A percentile compares a stretch with the other conserved stretches of the same genome.
Evolutionary conservation across 176 grass and related monocot genomes (phyloP).

Genomic region (Bromus sterilis): DNA sequence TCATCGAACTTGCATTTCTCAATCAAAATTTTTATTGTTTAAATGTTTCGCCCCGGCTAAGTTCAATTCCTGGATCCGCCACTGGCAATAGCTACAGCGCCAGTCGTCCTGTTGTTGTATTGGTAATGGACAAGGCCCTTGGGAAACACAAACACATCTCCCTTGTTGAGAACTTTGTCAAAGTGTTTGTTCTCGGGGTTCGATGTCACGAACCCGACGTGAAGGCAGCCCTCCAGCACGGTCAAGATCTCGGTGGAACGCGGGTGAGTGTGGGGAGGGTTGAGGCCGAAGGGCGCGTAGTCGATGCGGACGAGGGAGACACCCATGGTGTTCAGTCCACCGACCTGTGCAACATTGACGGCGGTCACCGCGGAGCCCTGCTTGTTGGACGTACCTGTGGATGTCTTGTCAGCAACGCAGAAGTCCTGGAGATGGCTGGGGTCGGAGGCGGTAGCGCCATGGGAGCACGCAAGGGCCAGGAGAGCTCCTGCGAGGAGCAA

Average conservation of each 20-base stretch:
- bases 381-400: conserved; percentile 11
- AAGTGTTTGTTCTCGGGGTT: not conserved
- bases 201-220: conserved; percentile 13
- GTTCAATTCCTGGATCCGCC: too few species aligned
- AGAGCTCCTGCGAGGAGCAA: not conserved
- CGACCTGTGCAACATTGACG: conserved; percentile 13
- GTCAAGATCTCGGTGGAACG: not conserved
- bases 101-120: not conserved
- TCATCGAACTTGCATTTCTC: too few species aligned
- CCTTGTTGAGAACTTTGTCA: not conserved
- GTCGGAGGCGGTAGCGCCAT: not conserved
- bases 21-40: too few species aligned
- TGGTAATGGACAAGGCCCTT: not conserved
- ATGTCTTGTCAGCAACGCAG: too few species aligned
- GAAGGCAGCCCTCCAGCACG: conserved; percentile 26
- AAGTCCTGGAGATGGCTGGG: not conserved
- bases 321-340: conserved; percentile 23
- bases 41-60: too few species aligned
- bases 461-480: not conserved
- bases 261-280: not conserved
- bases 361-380: not conserved
- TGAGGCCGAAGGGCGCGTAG: conserved; percentile 27
- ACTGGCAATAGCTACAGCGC: conserved; percentile 13
- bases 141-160: conserved; percentile 15
- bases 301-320: conserved; percentile 24